Evolutionary conservation across 2,329 filamentous ascomycete genomes (phyloP), one percentile per base, ranked within the genome.

Genomic region (Colletotrichum gigasporum): DNA sequence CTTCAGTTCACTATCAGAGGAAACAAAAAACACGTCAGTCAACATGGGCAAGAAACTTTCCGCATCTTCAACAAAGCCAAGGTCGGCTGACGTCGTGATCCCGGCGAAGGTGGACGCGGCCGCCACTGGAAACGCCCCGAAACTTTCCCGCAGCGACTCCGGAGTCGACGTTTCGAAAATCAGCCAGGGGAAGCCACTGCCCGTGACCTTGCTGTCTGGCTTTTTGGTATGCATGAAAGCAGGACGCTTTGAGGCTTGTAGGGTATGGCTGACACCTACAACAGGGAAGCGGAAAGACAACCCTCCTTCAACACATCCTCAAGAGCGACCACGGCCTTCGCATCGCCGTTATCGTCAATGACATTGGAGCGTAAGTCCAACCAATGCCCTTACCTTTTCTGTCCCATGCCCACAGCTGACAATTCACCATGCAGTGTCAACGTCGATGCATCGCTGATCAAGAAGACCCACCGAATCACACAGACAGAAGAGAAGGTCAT

Each of bases 261-360:
- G 22, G 2, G 12, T 2, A 14, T 22, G 22, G 24, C 58, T 56
- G 3, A 62, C 11, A 30, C 7, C 11, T 11, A 9, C 1, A 2
- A 1, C 61, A 89, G 87, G 89, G 90, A 10, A 86, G 88, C 45
- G 90, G 90, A 1, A 92, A 92, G 73, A 92, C 90, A 0, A 92
- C 90, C 0, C 81, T 92, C 0, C 81, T 92, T 0, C 85, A 91
- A 64, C 86, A 91, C 64, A 90, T 92, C 52, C 83, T 92, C 5
- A 85, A 85, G 34, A 88, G 86, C 1, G 82, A 90, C 4, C 90
- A 92, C 74, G 88, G 89, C 1, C 80, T 92, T 8, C 83, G 85
- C 1, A 91, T 93, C 61, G 90, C 89, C 1, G 86, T 92, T 12
- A 90, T 92, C 20, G 90, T 93, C 35, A 92, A 93, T 68, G 90